These are phyloP conservation scores for Alternaria brassicae DNA, from an alignment of 2,329 filamentous ascomycete genomes.

Conservation along the genomic window DNA sequence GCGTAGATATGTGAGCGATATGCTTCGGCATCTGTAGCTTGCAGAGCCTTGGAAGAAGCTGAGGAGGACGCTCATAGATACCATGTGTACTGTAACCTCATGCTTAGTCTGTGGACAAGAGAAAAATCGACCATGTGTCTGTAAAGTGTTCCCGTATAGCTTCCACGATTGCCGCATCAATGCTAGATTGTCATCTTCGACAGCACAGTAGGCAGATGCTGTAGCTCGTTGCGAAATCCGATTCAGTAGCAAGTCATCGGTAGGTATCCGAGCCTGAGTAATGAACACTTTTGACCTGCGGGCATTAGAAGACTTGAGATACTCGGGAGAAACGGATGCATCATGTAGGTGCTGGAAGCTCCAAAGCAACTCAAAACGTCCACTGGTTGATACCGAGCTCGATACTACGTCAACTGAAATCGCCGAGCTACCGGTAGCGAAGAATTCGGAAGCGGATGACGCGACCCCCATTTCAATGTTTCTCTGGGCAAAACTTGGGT, in stretches of 20 bases:
- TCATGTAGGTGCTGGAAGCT: background rate
- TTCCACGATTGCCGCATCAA: constrained; percentile 30
- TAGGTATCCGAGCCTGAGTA: background rate
- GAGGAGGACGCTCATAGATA: constrained; percentile 41
- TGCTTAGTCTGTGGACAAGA: constrained; percentile 9
- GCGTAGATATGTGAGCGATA: constrained; percentile 42
- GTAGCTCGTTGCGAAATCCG: constrained; percentile 34
- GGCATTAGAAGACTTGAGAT: constrained; percentile 23
- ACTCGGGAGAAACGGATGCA: background rate
- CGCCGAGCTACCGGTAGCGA: background rate
- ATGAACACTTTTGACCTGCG: background rate
- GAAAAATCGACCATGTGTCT: constrained; percentile 26
- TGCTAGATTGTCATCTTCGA: constrained; percentile 28
- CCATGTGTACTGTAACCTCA: constrained; percentile 39
- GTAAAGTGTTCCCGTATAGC: constrained; percentile 40
- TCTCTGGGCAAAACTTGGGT: background rate
- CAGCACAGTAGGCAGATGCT: constrained; percentile 37
- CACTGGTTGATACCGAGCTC: background rate
- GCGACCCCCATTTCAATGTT: background rate
- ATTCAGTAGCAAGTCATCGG: background rate
- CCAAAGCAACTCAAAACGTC: background rate
- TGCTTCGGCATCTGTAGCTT: constrained; percentile 34
- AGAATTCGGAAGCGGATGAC: background rate
- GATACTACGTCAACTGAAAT: background rate
- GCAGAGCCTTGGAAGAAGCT: constrained; percentile 44